Evolutionary conservation across 371 early-diverging fungal species (phyloP), one percentile per base, ranked within the genome.

Genomic region (Syncephalastrum monosporum): DNA sequence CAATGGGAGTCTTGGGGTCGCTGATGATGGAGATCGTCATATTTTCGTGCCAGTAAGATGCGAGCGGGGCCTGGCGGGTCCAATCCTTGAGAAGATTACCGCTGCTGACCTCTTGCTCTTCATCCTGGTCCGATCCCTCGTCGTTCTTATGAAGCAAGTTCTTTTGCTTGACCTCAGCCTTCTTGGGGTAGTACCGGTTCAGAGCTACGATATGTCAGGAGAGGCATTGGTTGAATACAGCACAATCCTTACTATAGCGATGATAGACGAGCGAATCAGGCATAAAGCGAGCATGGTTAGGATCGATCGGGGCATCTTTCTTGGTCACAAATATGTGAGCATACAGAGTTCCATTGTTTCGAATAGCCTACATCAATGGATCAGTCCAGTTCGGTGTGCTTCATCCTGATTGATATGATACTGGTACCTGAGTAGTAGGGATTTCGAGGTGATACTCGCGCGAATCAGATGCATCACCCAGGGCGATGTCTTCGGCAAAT

Each of bases 31-130:
- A 72, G 38, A 94, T 60, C 4, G 95, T 94, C 54, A 95, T 62
- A 60, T 96, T 95, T 19, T 82, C 79, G 71, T 88, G 86, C 94
- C 94, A 95, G 74, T 93, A 85, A 38, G 91, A 84, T n/a, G 90
- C 80, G 56, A 90, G 72, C 4, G 86, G 79, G 0, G 72, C 79
- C 16, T 68, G 65, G 52, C 69, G 61, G 21, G 65, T 75, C 57
- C 60, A 69, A 49, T 69, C 69, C 19, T 65, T 71, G 42, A 69
- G 53, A 21, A 69, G 21, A 42, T 67, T 56, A 24, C 63, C 65
- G 24, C 15, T 24, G 15, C 19, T 42, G 24, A 4, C 50, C 38
- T 54, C 45, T 14, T 58, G 60, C 41, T 67, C 46, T 48, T 53
- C 42, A 21, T 64, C 50, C 3, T 55, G 41, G 15, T 67, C 61